phyloP scores from a whole-genome alignment of 768 basidiomycete genomes.

The Rhodocollybia butyracea region DNA sequence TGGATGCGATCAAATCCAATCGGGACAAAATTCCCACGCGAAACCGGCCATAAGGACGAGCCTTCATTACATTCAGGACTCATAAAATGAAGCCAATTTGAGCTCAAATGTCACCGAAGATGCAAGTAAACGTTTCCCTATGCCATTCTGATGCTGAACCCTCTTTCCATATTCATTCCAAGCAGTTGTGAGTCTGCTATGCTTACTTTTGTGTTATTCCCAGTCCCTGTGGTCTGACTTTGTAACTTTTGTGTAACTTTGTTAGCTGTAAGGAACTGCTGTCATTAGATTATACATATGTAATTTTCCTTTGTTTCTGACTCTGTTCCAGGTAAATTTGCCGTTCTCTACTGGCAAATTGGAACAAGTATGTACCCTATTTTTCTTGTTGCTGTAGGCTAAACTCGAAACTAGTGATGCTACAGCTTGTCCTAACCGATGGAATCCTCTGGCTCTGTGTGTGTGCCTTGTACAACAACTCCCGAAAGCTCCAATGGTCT shows the following conservation, averaged over 20 bases:
- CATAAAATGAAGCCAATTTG: not conserved
- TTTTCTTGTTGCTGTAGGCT: not conserved
- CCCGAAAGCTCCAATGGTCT: not conserved
- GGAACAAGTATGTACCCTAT: not conserved
- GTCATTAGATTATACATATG: no score
- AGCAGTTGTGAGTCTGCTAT: not conserved
- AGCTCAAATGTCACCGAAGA: not conserved
- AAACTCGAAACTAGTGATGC: not conserved
- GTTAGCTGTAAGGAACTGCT: not conserved
- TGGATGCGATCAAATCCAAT: no score
- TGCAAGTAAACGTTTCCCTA: not conserved
- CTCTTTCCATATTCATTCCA: not conserved
- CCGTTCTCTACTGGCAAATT: conserved; percentile 1
- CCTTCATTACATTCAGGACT: no score
- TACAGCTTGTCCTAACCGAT: not conserved
- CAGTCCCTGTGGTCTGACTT: not conserved
- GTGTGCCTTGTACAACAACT: not conserved
- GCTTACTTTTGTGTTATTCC: not conserved
- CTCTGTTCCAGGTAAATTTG: not conserved
- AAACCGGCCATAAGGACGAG: no score
- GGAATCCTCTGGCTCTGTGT: conserved; percentile 3
- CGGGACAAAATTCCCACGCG: no score
- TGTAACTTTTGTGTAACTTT: not conserved
- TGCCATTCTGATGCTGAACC: not conserved
- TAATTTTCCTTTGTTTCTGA: not conserved